Conservation (phyloP, 2,329 filamentous ascomycete species). For the Aspergillus ochraceoroseus region DNA sequence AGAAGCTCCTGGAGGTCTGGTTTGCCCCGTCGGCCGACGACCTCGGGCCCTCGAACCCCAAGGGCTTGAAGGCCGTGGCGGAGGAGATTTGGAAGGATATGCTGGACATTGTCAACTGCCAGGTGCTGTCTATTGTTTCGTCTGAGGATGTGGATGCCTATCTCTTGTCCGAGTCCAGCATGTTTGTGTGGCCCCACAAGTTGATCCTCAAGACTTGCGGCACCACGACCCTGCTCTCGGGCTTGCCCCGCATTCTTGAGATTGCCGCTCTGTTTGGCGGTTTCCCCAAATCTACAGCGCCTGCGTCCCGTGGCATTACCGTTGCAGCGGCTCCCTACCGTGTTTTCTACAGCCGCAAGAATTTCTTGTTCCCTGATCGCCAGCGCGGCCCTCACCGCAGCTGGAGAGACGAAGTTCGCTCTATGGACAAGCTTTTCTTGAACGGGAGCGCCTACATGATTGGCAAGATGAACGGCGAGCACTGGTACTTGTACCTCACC, state of each 20-base stretch:
- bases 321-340: slow-evolving; percentile 84
- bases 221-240: slow-evolving; percentile 86
- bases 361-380: slow-evolving; percentile 91
- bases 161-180: slow-evolving; percentile 95
- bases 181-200: slow-evolving; percentile 99
- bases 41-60: slow-evolving; percentile 61
- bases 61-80: slow-evolving; percentile 80
- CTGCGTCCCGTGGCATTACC: slow-evolving; percentile 60
- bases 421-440: slow-evolving; percentile 83
- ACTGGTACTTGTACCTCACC: slow-evolving; percentile 98
- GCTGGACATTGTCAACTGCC: slow-evolving; percentile 97
- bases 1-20: slow-evolving; percentile 98
- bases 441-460: slow-evolving; percentile 98
- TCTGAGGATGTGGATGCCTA: slow-evolving; percentile 95
- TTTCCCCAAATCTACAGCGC: slow-evolving; percentile 74
- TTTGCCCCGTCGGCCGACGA: slow-evolving; percentile 75
- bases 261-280: slow-evolving; percentile 83
- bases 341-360: slow-evolving; percentile 98
- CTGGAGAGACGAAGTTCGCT: slow-evolving; percentile 95
- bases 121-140: slow-evolving; percentile 88
- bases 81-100: slow-evolving; percentile 88
- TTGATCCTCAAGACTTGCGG: slow-evolving; percentile 97
- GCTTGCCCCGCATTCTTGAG: slow-evolving; percentile 83
- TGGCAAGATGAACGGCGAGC: slow-evolving; percentile 98
- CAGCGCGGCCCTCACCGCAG: slow-evolving; percentile 92